Percentiles rank a stretch among this genome's conserved stretches.
Evolutionary conservation across 257 asterid species (phyloP).

Genomic region (Fraxinus anomala): DNA sequence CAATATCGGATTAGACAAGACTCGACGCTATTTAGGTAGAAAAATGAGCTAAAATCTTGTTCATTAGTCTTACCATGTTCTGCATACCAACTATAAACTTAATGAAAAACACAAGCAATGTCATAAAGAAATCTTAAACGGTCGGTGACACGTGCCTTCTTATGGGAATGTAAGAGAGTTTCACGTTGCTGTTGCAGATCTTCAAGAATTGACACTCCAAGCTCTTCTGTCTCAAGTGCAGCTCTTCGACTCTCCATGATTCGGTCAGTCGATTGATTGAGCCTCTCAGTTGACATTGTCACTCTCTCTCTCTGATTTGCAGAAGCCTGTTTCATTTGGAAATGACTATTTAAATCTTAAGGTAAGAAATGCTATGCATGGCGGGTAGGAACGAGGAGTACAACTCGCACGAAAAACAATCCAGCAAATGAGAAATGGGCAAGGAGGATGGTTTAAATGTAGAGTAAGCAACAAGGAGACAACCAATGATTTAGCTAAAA

Average conservation of each 20-base stretch:
- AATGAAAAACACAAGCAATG: not conserved
- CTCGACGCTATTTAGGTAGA: not conserved
- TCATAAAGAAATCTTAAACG: not conserved
- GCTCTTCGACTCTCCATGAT: conserved; percentile 72
- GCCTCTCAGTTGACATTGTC: conserved; percentile 80
- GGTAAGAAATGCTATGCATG: conserved; percentile 5
- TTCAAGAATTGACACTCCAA: conserved; percentile 83
- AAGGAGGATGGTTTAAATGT: not conserved
- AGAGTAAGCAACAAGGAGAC: conserved; percentile 15
- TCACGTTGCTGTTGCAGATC: conserved; percentile 93
- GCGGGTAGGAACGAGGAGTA: not conserved
- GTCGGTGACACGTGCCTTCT: conserved; percentile 50
- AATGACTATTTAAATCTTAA: conserved; percentile 6
- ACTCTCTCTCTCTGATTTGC: conserved; percentile 82
- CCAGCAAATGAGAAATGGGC: not conserved
- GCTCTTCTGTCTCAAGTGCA: conserved; percentile 91
- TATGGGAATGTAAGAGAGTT: conserved; percentile 83
- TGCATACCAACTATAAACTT: not conserved
- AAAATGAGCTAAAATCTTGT: not conserved
- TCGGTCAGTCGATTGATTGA: conserved; percentile 77
- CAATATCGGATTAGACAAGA: not conserved
- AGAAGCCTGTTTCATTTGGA: conserved; percentile 55
- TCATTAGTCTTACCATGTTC: not conserved
- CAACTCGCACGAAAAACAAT: not conserved
- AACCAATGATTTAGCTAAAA: conserved; percentile 11